Base-by-base conservation (phyloP, 306 rosid species). In the Cucurbita maxima region DNA sequence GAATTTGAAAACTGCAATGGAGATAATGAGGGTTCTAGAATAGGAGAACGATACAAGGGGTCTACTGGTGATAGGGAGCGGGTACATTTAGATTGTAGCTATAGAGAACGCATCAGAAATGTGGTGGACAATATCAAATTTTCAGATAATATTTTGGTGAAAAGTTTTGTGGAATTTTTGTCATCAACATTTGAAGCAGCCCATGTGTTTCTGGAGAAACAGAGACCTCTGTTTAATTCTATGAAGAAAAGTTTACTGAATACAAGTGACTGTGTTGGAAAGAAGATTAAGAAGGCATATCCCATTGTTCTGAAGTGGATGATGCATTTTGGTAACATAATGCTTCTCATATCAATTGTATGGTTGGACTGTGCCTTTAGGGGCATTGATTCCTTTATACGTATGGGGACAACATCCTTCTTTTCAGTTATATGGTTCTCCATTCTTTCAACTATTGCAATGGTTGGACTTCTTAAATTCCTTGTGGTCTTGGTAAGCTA, bases 391-490 rank as follows among this genome's bases (percentile, higher is more conserved):
- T 91, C 96, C 77, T 86, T 91, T 82, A 56, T 88, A 54, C 99
- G 86, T 13, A 84, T 95, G 96, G 97, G 97, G 78, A 95, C 97
- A 20, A 76, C 96, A 34, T 84, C 97, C 82, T 89, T 91, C 87
- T 91, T 95, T 83, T 85, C 96, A 55, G 96, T 91, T 79, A 58
- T 95, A 81, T 95, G 99, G 99, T 95, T 87, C 82, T 79, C 92
- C 78, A 54, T 89, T 73, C 84, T 95, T 89, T 95, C 97, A 1
- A 84, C 84, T 62, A 80, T 95, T 79, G 85, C 86, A 44, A 89
- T 88, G 96, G 87, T 83, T 75, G 99, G 99, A 82, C 77, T 88
- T 78, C 75, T 89, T 81, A 91, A 95, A 86, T 88, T 91, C 83
- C 77, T 91, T 61, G 52, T 85, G 81, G 81, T 88, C 76, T 76